Evolutionary conservation across 805 yeast genomes (phyloP).

Genomic region (Pichia nakasei): DNA sequence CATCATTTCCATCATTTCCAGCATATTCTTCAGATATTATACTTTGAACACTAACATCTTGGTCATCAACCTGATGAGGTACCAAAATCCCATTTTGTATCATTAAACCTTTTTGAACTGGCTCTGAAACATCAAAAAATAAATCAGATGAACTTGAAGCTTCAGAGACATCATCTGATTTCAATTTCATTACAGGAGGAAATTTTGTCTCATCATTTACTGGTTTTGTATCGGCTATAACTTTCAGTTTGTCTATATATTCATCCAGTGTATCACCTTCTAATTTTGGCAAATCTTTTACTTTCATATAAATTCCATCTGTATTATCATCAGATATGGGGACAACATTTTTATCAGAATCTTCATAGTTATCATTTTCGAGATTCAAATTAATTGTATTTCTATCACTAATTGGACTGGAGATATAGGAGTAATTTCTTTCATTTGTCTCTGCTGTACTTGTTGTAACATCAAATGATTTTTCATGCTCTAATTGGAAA

Average conservation of each 20-base stretch:
- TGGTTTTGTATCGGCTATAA: neutral
- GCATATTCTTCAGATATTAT: neutral
- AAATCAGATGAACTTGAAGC: constrained; percentile 7
- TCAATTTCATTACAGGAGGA: no score
- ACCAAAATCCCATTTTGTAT: no score
- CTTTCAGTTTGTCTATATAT: constrained; percentile 9
- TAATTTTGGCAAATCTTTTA: constrained; percentile 8
- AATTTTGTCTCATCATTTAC: neutral
- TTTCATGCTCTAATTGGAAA: constrained; percentile 9
- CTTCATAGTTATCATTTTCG: neutral
- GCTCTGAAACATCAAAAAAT: constrained; percentile 5
- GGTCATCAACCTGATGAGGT: no score
- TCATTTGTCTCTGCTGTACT: neutral
- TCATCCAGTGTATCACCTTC: constrained; percentile 5
- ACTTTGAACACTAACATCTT: neutral
- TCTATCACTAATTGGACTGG: neutral
- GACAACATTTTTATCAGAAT: neutral
- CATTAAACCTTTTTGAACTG: neutral
- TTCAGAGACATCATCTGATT: neutral
- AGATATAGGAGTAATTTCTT: neutral
- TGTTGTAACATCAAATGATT: neutral
- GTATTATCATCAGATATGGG: neutral
- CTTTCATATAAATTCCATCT: constrained; percentile 3
- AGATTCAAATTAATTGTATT: neutral
- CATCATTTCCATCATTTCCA: no score